Conservation (phyloP, 306 rosid species). For the Vigna radiata region DNA sequence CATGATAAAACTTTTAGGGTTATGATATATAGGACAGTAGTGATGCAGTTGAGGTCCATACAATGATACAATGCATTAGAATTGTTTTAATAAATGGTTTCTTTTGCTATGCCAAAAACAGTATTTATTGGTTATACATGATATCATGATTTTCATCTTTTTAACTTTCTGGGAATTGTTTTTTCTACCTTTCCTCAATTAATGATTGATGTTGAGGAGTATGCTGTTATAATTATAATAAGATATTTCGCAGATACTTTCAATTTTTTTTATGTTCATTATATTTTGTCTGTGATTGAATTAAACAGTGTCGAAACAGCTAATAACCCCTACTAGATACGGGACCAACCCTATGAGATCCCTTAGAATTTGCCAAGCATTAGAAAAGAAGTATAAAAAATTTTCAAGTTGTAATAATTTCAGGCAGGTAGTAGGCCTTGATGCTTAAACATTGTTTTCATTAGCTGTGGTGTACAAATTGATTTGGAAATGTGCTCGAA, state of each 20-base stretch:
- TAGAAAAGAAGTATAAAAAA: constrained; percentile 3
- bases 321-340: constrained; percentile 37
- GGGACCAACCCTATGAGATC: constrained; percentile 35
- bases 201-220: constrained; percentile 27
- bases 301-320: constrained; percentile 28
- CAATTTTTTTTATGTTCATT: neutral
- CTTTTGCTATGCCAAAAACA: constrained; percentile 28
- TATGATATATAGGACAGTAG: constrained; percentile 23
- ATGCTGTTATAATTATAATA: constrained; percentile 11
- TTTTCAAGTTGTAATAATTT: constrained; percentile 37
- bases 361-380: neutral
- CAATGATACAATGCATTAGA: constrained; percentile 1
- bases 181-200: constrained; percentile 15
- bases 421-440: neutral
- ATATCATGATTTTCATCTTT: constrained; percentile 41
- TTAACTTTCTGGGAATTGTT: constrained; percentile 27
- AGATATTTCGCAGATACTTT: constrained; percentile 31
- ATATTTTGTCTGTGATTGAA: constrained; percentile 8
- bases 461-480: constrained; percentile 19
- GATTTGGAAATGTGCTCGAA: constrained; percentile 33
- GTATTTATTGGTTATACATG: constrained; percentile 17
- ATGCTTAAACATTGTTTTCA: constrained; percentile 30
- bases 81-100: neutral
- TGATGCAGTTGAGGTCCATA: constrained; percentile 37
- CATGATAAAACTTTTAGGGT: constrained; percentile 33